Evolutionary conservation across 345 rosid genomes (phyloP).

Genomic region (Rhizophora apiculata): DNA sequence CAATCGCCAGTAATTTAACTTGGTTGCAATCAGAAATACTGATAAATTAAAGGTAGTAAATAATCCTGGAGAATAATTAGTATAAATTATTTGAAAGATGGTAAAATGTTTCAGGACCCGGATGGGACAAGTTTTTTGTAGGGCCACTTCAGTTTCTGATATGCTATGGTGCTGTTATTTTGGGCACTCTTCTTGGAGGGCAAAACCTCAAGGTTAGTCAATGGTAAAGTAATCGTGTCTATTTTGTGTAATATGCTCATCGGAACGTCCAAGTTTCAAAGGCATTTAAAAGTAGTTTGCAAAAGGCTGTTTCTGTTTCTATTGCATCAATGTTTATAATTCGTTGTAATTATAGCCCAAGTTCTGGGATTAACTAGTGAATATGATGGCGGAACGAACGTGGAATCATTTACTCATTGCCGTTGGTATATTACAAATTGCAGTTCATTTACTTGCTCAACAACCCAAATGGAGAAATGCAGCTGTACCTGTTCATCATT

Average conservation of each 20-base stretch:
- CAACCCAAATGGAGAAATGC: conserved; percentile 39
- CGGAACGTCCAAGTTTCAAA: too few relatives aligned
- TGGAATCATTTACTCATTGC: background rate
- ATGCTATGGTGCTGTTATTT: conserved; percentile 54
- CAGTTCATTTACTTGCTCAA: conserved; percentile 51
- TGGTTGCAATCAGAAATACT: too few relatives aligned
- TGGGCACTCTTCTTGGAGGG: conserved; percentile 44
- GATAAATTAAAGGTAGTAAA: background rate
- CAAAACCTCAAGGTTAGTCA: conserved; percentile 50
- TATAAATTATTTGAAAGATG: background rate
- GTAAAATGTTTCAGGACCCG: conserved; percentile 37
- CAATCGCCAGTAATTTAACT: too few relatives aligned
- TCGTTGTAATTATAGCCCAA: too few relatives aligned
- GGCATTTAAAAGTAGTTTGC: too few relatives aligned
- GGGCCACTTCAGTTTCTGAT: conserved; percentile 52
- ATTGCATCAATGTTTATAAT: too few relatives aligned
- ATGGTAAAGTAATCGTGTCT: too few relatives aligned
- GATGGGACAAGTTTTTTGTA: conserved; percentile 50
- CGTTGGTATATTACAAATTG: background rate
- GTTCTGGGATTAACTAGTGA: too few relatives aligned
- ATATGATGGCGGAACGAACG: too few relatives aligned
- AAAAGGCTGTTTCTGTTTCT: too few relatives aligned
- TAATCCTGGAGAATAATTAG: background rate
- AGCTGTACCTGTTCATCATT: conserved; percentile 48
- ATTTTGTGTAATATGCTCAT: too few relatives aligned